Evolutionary conservation across 768 basidiomycete genomes (phyloP), one percentile per base, ranked within the genome.

Genomic region (Phanerodontia chrysosporium): DNA sequence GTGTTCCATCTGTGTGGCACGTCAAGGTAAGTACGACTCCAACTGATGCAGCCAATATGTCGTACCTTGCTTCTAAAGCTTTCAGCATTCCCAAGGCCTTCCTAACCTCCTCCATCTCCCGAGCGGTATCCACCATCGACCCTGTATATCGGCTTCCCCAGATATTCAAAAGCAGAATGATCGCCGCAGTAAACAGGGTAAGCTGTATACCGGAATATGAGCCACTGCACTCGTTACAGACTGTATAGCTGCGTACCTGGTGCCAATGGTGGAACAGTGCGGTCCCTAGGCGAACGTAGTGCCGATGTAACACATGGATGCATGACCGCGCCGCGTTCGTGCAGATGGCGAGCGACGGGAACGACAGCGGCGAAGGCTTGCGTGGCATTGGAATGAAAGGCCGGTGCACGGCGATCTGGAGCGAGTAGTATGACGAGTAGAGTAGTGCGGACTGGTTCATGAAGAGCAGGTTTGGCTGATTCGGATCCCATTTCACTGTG

Each of bases 331-430:
- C 76, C 4, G 81, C 65, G 53, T 81, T 81, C 39, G 76, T 73
- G 68, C 80, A 81, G 60, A 82, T 81, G 0, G 80, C 78, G 22
- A 81, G 72, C 0, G 79, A 80, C 2, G 80, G 79, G 62, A 79
- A 75, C 1, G 72, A 66, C 12, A 73, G 55, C 24, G 73, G 71
- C 0, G 76, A 73, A 0, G 78, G 78, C 57, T 83, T 83, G 39
- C 79, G 74, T 2, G 83, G 81, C 0, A 80, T 82, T 0, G 88
- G 88, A 59, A 94, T 86, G 70, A 90, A 92, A 2, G 89, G 87
- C 46, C 91, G 79, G 68, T 93, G 91, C 52, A 92, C 83, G 57
- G 85, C 74, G 64, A 93, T 92, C 66, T 81, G 76, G 14, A 71
- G 61, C 22, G 75, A 73, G 64, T 82, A 83, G 68, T 80, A 83